Percentiles rank a stretch among this genome's conserved stretches.
Evolutionary conservation across 257 asterid genomes (phyloP).

Genomic region (Rubia yunnanensis): DNA sequence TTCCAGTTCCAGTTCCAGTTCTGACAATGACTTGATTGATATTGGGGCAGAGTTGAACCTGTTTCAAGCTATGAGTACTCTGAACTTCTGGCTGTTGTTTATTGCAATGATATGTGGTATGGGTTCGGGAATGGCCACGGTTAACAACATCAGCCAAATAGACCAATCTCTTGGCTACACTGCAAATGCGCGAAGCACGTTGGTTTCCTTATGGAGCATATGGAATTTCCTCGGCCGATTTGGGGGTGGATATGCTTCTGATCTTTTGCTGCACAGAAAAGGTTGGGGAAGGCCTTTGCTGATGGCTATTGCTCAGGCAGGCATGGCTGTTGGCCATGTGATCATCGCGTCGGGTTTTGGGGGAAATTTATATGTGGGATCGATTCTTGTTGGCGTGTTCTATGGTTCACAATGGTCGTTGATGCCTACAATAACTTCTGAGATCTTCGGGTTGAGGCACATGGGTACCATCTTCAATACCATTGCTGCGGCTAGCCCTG

Average conservation of each 20-base stretch:
- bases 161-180: conserved; percentile 88
- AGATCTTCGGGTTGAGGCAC: neutral
- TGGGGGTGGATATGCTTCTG: conserved; percentile 78
- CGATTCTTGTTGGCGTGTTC: conserved; percentile 66
- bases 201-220: conserved; percentile 87
- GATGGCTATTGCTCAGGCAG: conserved; percentile 53
- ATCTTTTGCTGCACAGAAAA: conserved; percentile 37
- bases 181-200: conserved; percentile 48
- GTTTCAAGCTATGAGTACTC: conserved; percentile 47
- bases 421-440: neutral
- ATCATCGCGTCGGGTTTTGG: conserved; percentile 68
- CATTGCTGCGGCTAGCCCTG: conserved; percentile 79
- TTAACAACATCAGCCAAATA: conserved; percentile 92
- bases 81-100: conserved; percentile 76
- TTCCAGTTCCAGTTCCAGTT: conserved; percentile 4
- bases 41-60: conserved; percentile 37
- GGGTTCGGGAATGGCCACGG: conserved; percentile 91
- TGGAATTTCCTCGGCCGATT: conserved; percentile 95
- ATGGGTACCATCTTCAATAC: conserved; percentile 6
- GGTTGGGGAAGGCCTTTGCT: conserved; percentile 80
- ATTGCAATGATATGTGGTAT: conserved; percentile 79
- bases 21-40: conserved; percentile 11
- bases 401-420: conserved; percentile 79
- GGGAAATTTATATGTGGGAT: conserved; percentile 63
- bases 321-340: conserved; percentile 70